Base-by-base conservation (phyloP, 202 grass and related monocot species). In the Eragrostis tef region DNA sequence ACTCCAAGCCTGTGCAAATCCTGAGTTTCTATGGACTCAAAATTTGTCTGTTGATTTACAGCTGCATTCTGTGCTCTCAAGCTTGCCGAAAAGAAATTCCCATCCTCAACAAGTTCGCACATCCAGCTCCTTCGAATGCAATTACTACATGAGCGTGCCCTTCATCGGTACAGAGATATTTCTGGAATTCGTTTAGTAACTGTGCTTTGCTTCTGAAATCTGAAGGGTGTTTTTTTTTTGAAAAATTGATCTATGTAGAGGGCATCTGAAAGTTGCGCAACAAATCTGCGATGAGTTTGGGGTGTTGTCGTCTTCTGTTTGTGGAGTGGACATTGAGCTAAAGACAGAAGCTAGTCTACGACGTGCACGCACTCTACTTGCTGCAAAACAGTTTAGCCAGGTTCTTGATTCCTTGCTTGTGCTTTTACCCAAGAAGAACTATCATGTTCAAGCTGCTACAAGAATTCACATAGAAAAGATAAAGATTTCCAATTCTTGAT, bases 71-170 rank as follows among this genome's bases (percentile, higher is more conserved):
- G 64, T 81, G 90, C 93, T 48, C 92, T 99, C 63, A 93, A 91
- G 89, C 66, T 93, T 78, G 85, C 93, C 61, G 96, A 95, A 88
- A 87, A 90, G 70, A 99, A 91, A 70, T 86, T 93, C 41, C 74
- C 81, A 45, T 93, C 89, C 41, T 85, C 81, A 67, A 90, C 87
- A 60, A 91, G 86, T 80, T 87, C 66, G 31, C 88, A 89, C 58
- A 92, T 96, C 85, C 89, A 91, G 43, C 86, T 93, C 68, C 93
- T 99, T 67, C 91, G 80, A 85, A 92, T 96, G 86, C 96, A 99
- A 64, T 77, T 96, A 77, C 75, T 96, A 82, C 96, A 99, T 83
- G 96, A 93, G 17, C 87, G 89, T 13, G 87, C 96, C 58, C 87
- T 99, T 79, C 89, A 99, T 89, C 82, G 90, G 93, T 96, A 93